phyloP scores from a whole-genome alignment of 2,329 filamentous ascomycete genomes.

The Apiospora pterosperma region DNA sequence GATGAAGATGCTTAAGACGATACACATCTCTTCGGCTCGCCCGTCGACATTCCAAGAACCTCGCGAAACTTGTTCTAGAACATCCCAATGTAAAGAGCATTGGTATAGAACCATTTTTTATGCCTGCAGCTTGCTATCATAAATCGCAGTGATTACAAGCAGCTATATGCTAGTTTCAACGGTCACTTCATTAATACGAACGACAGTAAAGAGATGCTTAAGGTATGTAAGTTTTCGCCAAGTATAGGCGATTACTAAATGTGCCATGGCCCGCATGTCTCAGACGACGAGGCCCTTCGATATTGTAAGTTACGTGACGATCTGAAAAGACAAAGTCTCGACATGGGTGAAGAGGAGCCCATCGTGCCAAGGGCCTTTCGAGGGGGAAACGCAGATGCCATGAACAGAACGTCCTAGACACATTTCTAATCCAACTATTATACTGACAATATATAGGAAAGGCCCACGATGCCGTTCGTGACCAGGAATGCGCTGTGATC shows the following conservation, averaged over 20 bases:
- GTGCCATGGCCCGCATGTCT: too few relatives aligned
- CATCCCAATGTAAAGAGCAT: too few relatives aligned
- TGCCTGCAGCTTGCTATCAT: too few relatives aligned
- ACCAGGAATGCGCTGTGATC: conserved; percentile 26
- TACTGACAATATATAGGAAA: conserved; percentile 13
- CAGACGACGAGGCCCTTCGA: conserved; percentile 17
- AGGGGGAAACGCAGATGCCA: conserved; percentile 18
- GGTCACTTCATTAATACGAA: neutral
- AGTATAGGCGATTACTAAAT: neutral
- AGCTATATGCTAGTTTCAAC: neutral
- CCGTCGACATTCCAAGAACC: too few relatives aligned
- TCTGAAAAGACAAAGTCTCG: conserved; percentile 21
- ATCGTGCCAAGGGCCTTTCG: conserved; percentile 12
- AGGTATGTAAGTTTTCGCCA: neutral
- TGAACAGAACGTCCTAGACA: conserved; percentile 16
- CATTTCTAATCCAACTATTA: neutral
- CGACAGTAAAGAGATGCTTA: neutral
- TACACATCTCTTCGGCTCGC: too few relatives aligned
- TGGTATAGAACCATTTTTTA: too few relatives aligned
- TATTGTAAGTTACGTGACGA: conserved; percentile 24
- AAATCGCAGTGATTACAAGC: too few relatives aligned
- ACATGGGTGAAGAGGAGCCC: conserved; percentile 16
- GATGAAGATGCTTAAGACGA: too few relatives aligned
- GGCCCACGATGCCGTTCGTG: conserved; percentile 19
- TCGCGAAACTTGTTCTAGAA: too few relatives aligned